Conservation (phyloP, 768 basidiomycete species). For the Phanerochaete carnosa region DNA sequence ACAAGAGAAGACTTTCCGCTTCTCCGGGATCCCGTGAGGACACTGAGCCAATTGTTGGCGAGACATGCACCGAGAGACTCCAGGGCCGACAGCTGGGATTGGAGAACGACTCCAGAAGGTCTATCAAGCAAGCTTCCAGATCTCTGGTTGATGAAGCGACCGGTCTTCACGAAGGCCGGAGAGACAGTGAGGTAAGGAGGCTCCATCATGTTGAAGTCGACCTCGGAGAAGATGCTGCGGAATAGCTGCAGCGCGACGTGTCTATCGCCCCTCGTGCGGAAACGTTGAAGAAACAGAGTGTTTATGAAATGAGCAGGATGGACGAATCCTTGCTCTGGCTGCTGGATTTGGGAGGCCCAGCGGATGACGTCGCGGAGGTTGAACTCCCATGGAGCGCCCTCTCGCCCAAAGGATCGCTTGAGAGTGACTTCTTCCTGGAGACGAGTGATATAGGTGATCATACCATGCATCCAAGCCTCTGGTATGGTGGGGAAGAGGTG, state of each 20-base stretch:
- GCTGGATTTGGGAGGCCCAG: slow-evolving; percentile 65
- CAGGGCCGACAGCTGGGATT: slow-evolving; percentile 58
- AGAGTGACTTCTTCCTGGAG: slow-evolving; percentile 67
- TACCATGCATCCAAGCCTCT: slow-evolving; percentile 50
- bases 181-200: slow-evolving; percentile 31
- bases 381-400: slow-evolving; percentile 96
- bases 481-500: slow-evolving; percentile 67
- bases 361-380: slow-evolving; percentile 93
- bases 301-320: slow-evolving; percentile 66
- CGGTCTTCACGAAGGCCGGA: slow-evolving; percentile 56
- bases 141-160: slow-evolving; percentile 48
- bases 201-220: slow-evolving; percentile 26
- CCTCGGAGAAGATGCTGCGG: slow-evolving; percentile 43
- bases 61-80: slow-evolving; percentile 77
- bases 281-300: slow-evolving; percentile 80
- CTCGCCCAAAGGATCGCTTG: slow-evolving; percentile 64
- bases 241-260: slow-evolving; percentile 49
- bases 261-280: slow-evolving; percentile 73
- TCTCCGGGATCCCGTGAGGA: slow-evolving; percentile 71
- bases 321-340: slow-evolving; percentile 21
- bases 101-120: slow-evolving; percentile 51
- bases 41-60: slow-evolving; percentile 81
- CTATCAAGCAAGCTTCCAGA: slow-evolving; percentile 27
- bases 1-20: slow-evolving; percentile 82
- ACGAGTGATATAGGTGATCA: slow-evolving; percentile 80